phyloP scores from a whole-genome alignment of 345 rosid genomes.

The Isatis tinctoria region DNA sequence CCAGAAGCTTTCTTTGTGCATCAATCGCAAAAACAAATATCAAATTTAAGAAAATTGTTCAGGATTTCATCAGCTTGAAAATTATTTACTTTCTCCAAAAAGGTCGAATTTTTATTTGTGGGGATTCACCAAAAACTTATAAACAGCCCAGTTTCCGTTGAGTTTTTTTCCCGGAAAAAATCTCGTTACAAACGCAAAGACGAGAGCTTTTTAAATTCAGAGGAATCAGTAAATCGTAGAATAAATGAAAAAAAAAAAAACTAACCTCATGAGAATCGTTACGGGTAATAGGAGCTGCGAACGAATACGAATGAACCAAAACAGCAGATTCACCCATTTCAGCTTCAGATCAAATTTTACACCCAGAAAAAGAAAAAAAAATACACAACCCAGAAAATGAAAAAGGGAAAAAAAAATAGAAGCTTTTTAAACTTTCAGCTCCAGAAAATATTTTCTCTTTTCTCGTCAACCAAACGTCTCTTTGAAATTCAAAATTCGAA shows the following conservation, averaged over 20 bases:
- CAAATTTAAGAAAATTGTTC: neutral
- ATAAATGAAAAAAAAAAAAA: neutral
- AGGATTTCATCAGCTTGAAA: neutral
- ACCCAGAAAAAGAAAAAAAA: neutral
- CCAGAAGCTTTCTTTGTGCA: neutral
- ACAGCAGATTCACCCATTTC: conserved; percentile 80
- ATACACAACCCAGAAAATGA: neutral
- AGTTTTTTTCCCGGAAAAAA: neutral
- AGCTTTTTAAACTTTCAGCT: neutral
- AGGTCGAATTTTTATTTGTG: neutral
- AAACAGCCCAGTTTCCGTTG: neutral
- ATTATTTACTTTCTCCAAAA: neutral
- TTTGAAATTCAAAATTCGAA: conserved; percentile 19
- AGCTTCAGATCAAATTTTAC: conserved; percentile 12
- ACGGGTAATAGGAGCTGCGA: conserved; percentile 42
- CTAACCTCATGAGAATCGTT: conserved; percentile 68
- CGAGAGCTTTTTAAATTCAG: neutral
- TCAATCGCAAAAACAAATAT: neutral
- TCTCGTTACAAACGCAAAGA: neutral
- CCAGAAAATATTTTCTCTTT: neutral
- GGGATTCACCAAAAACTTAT: neutral
- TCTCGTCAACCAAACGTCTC: conserved; percentile 25
- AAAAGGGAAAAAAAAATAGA: neutral
- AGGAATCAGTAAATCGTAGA: neutral
- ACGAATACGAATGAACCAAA: conserved; percentile 79